Evolutionary conservation across 1,284 basidiomycete species (phyloP).

Genomic region (Ceratorhiza oryzae-sativae): DNA sequence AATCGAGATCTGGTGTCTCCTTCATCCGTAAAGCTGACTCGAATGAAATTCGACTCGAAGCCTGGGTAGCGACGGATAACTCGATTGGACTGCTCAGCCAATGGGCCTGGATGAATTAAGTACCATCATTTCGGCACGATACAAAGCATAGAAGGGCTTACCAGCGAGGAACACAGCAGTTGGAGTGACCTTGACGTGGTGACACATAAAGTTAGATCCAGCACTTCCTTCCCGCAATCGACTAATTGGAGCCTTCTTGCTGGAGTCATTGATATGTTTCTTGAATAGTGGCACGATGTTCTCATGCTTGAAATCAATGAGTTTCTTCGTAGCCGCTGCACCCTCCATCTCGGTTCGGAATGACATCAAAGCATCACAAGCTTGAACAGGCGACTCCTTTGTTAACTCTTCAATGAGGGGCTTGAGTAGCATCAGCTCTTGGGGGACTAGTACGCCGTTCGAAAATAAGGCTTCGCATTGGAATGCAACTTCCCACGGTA

Average conservation of each 20-base stretch:
- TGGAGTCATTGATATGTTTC: not conserved
- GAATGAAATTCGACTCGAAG: conserved; percentile 40
- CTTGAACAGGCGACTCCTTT: not conserved
- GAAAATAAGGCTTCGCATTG: conserved; percentile 41
- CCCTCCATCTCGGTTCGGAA: conserved; percentile 29
- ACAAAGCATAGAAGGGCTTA: not conserved
- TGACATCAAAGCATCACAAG: conserved; percentile 14
- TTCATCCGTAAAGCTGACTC: conserved; percentile 42
- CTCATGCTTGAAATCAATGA: conserved; percentile 26
- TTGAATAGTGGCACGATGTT: conserved; percentile 7
- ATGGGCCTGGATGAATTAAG: conserved; percentile 27
- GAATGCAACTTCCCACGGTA: conserved; percentile 39
- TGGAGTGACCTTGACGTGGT: conserved; percentile 38
- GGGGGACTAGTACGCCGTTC: conserved; percentile 37
- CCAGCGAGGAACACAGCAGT: conserved; percentile 38
- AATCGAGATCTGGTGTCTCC: conserved; percentile 32
- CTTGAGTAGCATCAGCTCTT: conserved; percentile 32
- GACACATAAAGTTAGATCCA: conserved; percentile 26
- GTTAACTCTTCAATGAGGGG: not conserved
- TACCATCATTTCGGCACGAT: not conserved
- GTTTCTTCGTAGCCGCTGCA: not conserved
- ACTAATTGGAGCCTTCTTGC: not conserved
- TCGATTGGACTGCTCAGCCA: conserved; percentile 40
- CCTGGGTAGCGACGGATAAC: conserved; percentile 38
- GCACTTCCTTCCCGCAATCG: not conserved